Evolutionary conservation across 169 alveolate species (phyloP), one percentile per base, ranked within the genome.

Genomic region (Neospora caninum): DNA sequence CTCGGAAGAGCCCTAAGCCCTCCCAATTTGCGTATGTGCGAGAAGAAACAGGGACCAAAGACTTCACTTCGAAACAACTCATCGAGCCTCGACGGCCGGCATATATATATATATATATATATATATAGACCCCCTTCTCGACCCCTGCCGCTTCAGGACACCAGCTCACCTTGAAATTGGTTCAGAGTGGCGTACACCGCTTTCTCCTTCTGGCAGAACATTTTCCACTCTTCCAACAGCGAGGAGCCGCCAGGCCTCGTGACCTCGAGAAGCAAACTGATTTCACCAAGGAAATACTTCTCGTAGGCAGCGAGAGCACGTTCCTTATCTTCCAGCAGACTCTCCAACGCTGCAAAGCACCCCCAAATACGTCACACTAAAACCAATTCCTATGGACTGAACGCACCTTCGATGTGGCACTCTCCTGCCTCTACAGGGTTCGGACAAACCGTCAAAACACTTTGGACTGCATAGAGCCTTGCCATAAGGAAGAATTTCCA

Each of bases 151-250:
- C 20, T 6, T 64, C 31, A n/a, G 78, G 78, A 64, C 9, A 27
- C 73, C 22, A 7, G 7, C 69, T 42, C 36, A 53, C 97, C 95
- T 42, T 98, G 98, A 89, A 99, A 98, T 94, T 96, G 97, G 95
- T 99, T 99, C 69, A 99, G 97, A 27, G 97, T 97, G 38, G 97
- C 97, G 96, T 98, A 99, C 36, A 99, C 96, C 36, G 98, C 97
- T 94, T 98, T 99, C 93, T 99, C 99, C 96, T 99, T 99, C 64
- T 96, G 94, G 93, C 99, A 96, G 95, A 98, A 98, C 92, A 98
- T 97, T 88, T 98, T 94, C 98, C 99, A 97, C 88, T 99, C 99
- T 96, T 98, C 99, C 42, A 99, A 96, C 54, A 97, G 95, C 38
- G 99, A 93, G 27, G 95, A 93, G 31, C 97, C 98, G 82, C 97